Conservation (phyloP, 352 stramenopile species). For the Phytophthora colocasiae region DNA sequence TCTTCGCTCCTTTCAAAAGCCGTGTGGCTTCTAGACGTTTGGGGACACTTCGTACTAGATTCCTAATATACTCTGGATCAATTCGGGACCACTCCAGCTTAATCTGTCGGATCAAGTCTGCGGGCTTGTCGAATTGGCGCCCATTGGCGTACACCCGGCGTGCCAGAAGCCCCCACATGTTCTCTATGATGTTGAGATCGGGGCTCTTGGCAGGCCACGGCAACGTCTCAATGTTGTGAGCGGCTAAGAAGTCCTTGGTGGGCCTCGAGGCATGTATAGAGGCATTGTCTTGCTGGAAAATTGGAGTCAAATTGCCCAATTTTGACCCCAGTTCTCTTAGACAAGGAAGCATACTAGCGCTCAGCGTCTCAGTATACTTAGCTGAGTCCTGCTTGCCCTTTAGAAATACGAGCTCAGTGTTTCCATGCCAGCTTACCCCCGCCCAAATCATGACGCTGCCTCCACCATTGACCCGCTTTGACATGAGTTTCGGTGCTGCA, state of each 20-base stretch:
- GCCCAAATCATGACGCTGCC: too few species aligned
- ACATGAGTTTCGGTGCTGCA: slow-evolving; percentile 2
- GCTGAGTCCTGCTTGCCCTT: slow-evolving; percentile 5
- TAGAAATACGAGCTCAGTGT: neutral
- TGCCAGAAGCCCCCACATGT: slow-evolving; percentile 20
- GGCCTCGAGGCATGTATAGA: too few species aligned
- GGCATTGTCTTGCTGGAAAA: too few species aligned
- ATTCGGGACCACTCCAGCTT: slow-evolving; percentile 5
- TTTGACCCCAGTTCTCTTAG: too few species aligned
- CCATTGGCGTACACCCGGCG: slow-evolving; percentile 24
- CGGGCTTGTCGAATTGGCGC: slow-evolving; percentile 19
- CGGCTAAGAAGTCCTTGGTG: too few species aligned
- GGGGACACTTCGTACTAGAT: slow-evolving; percentile 3
- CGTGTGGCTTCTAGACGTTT: too few species aligned
- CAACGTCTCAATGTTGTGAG: slow-evolving; percentile 1
- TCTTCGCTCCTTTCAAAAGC: too few species aligned
- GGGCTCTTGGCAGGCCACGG: slow-evolving; percentile 27
- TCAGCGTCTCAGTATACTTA: slow-evolving; percentile 3
- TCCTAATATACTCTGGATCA: neutral
- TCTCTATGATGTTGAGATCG: slow-evolving; percentile 38
- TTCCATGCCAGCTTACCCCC: neutral
- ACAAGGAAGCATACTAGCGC: neutral
- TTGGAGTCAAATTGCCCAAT: too few species aligned
- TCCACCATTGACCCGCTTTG: slow-evolving; percentile 10
- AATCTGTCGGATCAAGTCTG: slow-evolving; percentile 10